Conservation (phyloP, 225 moss, liverwort and hornwort species). For the Marchantia paleacea region DNA sequence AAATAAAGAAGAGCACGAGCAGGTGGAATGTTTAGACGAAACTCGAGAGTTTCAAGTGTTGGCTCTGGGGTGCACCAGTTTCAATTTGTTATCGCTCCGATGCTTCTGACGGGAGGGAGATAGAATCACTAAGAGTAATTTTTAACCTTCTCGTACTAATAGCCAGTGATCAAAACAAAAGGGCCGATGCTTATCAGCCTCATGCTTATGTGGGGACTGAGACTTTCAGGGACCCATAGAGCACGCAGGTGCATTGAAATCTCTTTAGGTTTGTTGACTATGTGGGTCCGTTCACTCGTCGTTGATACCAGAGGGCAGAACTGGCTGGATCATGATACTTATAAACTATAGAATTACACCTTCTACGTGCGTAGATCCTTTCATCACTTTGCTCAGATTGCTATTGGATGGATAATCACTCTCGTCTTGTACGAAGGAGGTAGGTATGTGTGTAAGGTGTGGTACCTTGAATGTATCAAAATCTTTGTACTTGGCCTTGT, state of each 20-base stretch:
- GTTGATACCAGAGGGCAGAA: conserved; percentile 3
- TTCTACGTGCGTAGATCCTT: conserved; percentile 10
- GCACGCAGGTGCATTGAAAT: background rate
- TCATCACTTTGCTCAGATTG: background rate
- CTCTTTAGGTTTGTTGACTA: conserved; percentile 3
- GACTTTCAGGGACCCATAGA: background rate
- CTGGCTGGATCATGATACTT: conserved; percentile 1
- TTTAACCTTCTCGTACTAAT: background rate
- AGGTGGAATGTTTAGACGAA: background rate
- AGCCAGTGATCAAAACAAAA: background rate
- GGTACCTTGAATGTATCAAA: conserved; percentile 4
- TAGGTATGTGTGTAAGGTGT: background rate
- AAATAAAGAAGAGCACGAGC: background rate
- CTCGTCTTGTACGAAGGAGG: background rate
- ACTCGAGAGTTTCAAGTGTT: background rate
- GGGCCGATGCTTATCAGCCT: background rate
- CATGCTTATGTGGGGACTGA: background rate
- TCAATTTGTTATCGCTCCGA: background rate
- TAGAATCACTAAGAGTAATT: no score
- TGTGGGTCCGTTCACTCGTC: background rate
- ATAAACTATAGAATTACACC: conserved; percentile 1
- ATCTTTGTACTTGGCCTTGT: background rate
- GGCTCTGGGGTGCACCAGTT: background rate
- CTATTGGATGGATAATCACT: conserved; percentile 6
- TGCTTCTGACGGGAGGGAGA: no score